Conservation (phyloP, 2,329 filamentous ascomycete genomes). For the Colletotrichum lindemuthianum region DNA sequence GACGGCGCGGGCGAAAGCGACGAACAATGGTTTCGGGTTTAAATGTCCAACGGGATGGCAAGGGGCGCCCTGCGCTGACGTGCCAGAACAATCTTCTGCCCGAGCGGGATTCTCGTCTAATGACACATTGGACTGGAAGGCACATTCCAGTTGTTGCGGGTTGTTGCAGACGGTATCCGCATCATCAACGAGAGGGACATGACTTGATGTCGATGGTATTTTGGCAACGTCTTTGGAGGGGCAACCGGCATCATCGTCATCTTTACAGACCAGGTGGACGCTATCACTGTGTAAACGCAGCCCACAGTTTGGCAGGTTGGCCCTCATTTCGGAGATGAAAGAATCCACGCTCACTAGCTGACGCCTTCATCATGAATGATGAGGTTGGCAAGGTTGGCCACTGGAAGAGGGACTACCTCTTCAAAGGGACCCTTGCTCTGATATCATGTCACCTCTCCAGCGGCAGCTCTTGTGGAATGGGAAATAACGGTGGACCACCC, state of each 20-base stretch:
- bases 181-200: background rate
- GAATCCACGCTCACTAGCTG: constrained; percentile 6
- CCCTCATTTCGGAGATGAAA: constrained; percentile 23
- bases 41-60: background rate
- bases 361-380: background rate
- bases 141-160: background rate
- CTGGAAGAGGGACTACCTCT: background rate
- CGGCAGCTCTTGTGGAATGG: constrained; percentile 3
- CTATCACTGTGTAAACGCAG: constrained; percentile 5
- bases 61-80: background rate
- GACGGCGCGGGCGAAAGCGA: constrained; percentile 12
- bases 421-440: background rate
- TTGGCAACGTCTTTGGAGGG: constrained; percentile 1
- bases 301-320: constrained; percentile 19
- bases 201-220: constrained; percentile 9
- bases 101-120: background rate
- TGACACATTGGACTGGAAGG: background rate
- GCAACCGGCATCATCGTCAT: constrained; percentile 15
- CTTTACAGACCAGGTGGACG: constrained; percentile 4
- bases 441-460: constrained; percentile 7
- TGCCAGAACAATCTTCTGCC: background rate
- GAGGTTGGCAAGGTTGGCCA: background rate
- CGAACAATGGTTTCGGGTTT: constrained; percentile 15
- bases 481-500: constrained; percentile 32
- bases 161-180: background rate